Base-by-base conservation (phyloP, 768 basidiomycete genomes). In the Mycena metata region DNA sequence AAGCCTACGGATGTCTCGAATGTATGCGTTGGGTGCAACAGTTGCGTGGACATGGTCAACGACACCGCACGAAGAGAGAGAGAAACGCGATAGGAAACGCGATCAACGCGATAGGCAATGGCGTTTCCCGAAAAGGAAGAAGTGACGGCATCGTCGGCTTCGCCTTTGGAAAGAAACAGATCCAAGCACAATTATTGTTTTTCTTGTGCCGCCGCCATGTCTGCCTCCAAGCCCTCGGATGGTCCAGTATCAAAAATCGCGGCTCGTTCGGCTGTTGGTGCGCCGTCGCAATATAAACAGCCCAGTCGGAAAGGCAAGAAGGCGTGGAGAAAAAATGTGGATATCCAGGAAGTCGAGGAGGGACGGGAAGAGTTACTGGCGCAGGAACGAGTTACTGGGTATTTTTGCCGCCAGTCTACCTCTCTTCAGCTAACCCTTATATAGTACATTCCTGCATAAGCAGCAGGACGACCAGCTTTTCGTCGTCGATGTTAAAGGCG, bases 281-380 rank as follows among this genome's bases (percentile, higher is more conserved):
- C 89, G 0, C 89, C 89, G 0, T 83, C 88, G 1, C 89, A 91
- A 66, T 86, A 83, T 58, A 85, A 79, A 23, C 95, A 96, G 78
- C 78, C 89, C 0, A 93, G 91, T 73, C 83, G 96, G 64, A 97
- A 95, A 78, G 94, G 95, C n/a, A 97, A 97, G 78, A 89, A 88
- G 63, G 89, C 96, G 52, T 97, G 96, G 96, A 81, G 96, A 76
- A 97, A 98, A 82, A 94, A 98, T 78, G 90, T 97, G 59, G 90
- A 97, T 76, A 86, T 97, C 56, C 87, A 88, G 26, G 90, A 89
- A 56, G 90, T 96, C 21, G 95, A 96, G 73, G 82, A 84, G 52
- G 90, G 88, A 3, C 75, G 96, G 69, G 96, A 96, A 78, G 86
- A 83, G 64, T 81, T 93, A 67, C 83, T 96, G 60, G 87, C 86